Base-by-base conservation (phyloP, 2,329 filamentous ascomycete species). In the Venturia aucupariae region DNA sequence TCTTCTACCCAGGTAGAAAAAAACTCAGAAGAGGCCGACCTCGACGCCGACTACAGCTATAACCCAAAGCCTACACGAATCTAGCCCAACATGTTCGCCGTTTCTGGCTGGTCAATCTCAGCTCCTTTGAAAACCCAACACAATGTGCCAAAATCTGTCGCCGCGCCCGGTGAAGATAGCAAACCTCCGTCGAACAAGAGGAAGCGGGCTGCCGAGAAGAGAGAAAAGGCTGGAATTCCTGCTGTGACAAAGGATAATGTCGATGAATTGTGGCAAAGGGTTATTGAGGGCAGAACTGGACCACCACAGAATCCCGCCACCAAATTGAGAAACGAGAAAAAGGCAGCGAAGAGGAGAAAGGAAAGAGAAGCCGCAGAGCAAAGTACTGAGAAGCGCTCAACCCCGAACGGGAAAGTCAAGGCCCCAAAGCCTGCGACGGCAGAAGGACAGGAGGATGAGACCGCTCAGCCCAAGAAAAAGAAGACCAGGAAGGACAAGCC, bases 51-150 rank as follows among this genome's bases (percentile, higher is more conserved):
- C n/a, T n/a, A n/a, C 35, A 38, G 1, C 11, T 6, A 1, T 11
- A 38, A 38, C 7, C 35, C 57, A 39, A 7, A 41, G 57, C 19
- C 35, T 13, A 32, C 19, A 17, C 38, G 27, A 38, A 7, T 42
- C 35, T 41, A 42, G 35, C 24, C 60, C 51, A 44, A 48, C 38
- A 93, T 97, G 93, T 97, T 97, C 75, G 88, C 92, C 11, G 92
- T 97, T 38, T 90, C 90, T 71, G 94, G 94, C 69, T 97, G 93
- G 92, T 90, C 90, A 46, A 82, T 97, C 42, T 85, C 90, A 64
- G 83, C 87, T 67, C 84, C 86, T 62, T 84, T 95, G 68, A 91
- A 90, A 76, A 77, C 85, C 38, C 90, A 96, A 76, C 82, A 79
- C 22, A 78, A 82, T 67, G 41, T 60, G n/a, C 67, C 70, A 1